A percentile compares a stretch with the other conserved stretches of the same genome.
Evolutionary conservation across 306 rosid genomes (phyloP).

Genomic region (Delonix regia): DNA sequence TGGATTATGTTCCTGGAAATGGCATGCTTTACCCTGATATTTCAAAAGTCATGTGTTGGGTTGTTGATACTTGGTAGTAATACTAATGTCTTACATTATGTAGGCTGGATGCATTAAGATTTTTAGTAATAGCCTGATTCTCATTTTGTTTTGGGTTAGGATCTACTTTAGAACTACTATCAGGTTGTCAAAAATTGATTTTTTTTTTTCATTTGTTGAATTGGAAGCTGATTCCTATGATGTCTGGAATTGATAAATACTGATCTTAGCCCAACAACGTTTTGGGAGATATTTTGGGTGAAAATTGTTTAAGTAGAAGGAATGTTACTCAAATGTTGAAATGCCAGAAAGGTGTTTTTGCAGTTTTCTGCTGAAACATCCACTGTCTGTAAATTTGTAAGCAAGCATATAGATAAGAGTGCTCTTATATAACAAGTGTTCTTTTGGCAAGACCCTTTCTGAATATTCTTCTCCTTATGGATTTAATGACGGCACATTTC

Average conservation of each 20-base stretch:
- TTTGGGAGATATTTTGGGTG: neutral
- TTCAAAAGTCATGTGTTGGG: constrained; percentile 22
- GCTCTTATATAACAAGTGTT: neutral
- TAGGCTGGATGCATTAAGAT: neutral
- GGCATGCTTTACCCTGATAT: constrained; percentile 28
- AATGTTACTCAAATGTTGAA: neutral
- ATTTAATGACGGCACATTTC: neutral
- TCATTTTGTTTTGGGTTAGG: neutral
- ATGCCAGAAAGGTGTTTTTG: neutral
- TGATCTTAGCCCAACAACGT: neutral
- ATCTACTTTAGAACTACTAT: neutral
- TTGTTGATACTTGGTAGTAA: constrained; percentile 8
- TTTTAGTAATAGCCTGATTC: neutral
- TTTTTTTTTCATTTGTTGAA: too few relatives aligned
- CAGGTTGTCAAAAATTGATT: neutral
- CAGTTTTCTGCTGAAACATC: neutral
- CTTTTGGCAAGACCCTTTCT: neutral
- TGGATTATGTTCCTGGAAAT: constrained; percentile 21
- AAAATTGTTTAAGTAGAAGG: neutral
- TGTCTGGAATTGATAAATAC: neutral
- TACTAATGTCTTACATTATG: neutral
- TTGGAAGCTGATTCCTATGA: neutral
- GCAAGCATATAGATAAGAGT: too few relatives aligned
- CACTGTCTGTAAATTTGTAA: neutral
- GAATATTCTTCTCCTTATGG: neutral